Evolutionary conservation across 176 grass and related monocot species (phyloP), one percentile per base, ranked within the genome.

Genomic region (Melocanna baccifera): DNA sequence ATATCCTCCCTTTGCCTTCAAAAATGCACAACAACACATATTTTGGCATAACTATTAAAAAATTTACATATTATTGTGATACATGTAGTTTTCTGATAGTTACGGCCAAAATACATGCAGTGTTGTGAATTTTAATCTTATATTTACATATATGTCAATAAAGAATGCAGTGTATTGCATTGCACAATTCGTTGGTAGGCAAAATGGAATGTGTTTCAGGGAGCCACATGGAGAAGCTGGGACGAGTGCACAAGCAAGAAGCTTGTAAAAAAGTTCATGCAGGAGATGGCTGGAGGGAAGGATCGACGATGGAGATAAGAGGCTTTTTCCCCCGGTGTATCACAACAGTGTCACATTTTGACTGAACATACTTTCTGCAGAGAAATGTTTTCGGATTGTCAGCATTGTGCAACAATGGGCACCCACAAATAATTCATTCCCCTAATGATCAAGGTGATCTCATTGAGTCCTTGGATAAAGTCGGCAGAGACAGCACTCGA

Each of bases 351-450:
- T 57, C 55, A 57, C 55, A 18, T 57, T 57, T 22, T 57, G 55
- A 57, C 55, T 10, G 20, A 10, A 23, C 55, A n/a, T 9, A 10
- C 20, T 57, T n/a, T n/a, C 20, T 57, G 7, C 20, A 23, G 0
- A 56, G 19, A 55, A 55, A 0, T 19, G 4, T 34, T 43, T 69
- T 67, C 14, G 9, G 18, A 26, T 50, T 26, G 45, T 51, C 53
- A 9, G 53, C 9, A 22, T 56, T n/a, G 53, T n/a, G n/a, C 45
- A 32, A 32, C 14, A 11, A 29, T 51, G 45, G 69, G 45, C 25
- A 73, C 45, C 45, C 70, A 72, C 70, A 47, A 73, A 50, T 73
- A 73, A 28, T 50, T 50, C 43, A 47, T 50, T 51, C 70, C 68
- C 70, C n/a, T 51, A 11, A 30, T 16, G 4, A 1, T 28, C 43